Evolutionary conservation across 495 filamentous ascomycete species (phyloP), one percentile per base, ranked within the genome.

Genomic region (Trichoderma virens): DNA sequence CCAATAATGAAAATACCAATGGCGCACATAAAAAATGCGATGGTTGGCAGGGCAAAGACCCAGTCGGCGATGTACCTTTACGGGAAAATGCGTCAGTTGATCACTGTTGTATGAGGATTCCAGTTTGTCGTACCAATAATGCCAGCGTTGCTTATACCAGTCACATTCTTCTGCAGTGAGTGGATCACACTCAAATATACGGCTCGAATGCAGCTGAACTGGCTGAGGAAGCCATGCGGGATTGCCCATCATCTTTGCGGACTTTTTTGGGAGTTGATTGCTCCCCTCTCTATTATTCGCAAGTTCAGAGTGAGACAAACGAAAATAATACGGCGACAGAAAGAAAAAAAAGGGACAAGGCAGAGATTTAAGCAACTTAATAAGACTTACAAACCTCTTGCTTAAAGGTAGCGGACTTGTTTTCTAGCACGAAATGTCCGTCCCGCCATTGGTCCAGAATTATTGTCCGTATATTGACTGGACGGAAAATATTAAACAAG

Each of bases 31-130:
- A 85, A 79, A 65, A 86, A 82, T 20, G 76, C 79, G 13, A 82
- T 71, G 0, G 82, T 82, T 5, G 72, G 72, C 14, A 82, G 70
- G 4, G 80, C 77, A 64, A 79, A 85, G 27, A 78, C 73, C 65
- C 81, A 78, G 64, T 84, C 82, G n/a, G 82, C 78, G 61, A 80
- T 62, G 62, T 83, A 85, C 80, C 80, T 82, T n/a, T n/a, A n/a
- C 13, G 47, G 1, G 51, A 25, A 18, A 41, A 41, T 41, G 4
- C 1, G 11, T 41, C 38, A 41, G 38, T 41, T 41, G 38, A 18
- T 4, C 38, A 16, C 38, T 18, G 11, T 41, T 41, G 4, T 1
- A 2, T 1, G 5, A 18, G 11, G 13, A 16, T 16, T 4, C 4
- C 13, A 41, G 18, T 41, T 0, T 41, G 2, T 39, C 38, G 8